Evolutionary conservation across 164 flowering plant species (phyloP), one percentile per base, ranked within the genome.

Genomic region (Chloranthus sessilifolius): DNA sequence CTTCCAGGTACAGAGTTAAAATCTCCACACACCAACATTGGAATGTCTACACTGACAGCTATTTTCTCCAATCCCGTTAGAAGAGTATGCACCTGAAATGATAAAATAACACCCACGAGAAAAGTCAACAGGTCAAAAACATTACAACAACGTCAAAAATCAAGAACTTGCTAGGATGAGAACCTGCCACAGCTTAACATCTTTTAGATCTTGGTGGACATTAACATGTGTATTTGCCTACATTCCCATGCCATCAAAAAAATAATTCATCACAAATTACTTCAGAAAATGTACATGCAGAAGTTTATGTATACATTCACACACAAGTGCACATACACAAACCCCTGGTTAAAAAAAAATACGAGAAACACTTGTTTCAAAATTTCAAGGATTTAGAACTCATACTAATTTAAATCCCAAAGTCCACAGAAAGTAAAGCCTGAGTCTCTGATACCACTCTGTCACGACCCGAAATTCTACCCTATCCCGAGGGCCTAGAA

Each of bases 181-280:
- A 39, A 94, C 99, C 99, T 94, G 97, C 99, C 99, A 94, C 47
- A 94, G 85, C 75, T 87, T 86, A 46, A 94, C 97, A 71, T 94
- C 99, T 63, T 89, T 94, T 27, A 89, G 66, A 33, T 89, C 99
- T 53, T 80, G 99, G 27, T 77, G 89, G 31, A 89, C 85, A 59
- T 89, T 81, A 35, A 94, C 80, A 71, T 94, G 99, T 33, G 99
- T 89, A 67, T 94, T 94, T 60, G 99, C 99, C 99, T 94, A 77
- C 19, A 51, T 31, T 9, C 25, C 22, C 22, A 43, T 40, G 24
- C n/a, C n/a, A n/a, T n/a, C n/a, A n/a, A 43, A 10, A 53, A 42
- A 38, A 50, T 22, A 25, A 15, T 23, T n/a, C n/a, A n/a, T n/a
- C n/a, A n/a, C n/a, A n/a, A n/a, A n/a, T n/a, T n/a, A n/a, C n/a